Evolutionary conservation across 2,329 filamentous ascomycete species (phyloP).

Genomic region (Pyricularia pennisetigena): DNA sequence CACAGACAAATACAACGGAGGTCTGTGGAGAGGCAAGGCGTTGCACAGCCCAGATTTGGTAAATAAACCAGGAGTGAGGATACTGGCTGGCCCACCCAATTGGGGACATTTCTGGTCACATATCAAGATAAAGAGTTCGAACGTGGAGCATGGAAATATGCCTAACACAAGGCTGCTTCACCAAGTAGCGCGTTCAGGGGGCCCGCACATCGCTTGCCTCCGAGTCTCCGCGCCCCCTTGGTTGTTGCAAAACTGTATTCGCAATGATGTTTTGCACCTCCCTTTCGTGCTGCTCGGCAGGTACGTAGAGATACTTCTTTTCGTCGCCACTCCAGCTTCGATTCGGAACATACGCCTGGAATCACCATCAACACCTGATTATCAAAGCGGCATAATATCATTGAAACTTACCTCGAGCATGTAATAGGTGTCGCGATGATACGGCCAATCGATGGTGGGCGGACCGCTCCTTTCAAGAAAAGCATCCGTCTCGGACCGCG

Average conservation of each 20-base stretch:
- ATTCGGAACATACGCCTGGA: conserved; percentile 40
- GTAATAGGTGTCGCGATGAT: conserved; percentile 47
- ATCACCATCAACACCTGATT: background rate
- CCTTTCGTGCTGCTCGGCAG: conserved; percentile 25
- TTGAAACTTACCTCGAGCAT: conserved; percentile 30
- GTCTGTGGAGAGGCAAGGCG: no score
- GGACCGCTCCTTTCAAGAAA: conserved; percentile 43
- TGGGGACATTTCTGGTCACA: background rate
- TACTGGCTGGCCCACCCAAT: no score
- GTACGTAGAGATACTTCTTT: conserved; percentile 37
- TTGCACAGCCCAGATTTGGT: no score
- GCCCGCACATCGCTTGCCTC: background rate
- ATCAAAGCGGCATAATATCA: background rate
- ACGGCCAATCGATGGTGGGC: conserved; percentile 40
- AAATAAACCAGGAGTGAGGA: no score
- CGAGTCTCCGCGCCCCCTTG: background rate
- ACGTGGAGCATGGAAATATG: background rate
- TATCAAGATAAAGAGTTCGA: background rate
- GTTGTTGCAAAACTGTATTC: background rate
- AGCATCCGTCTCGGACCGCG: conserved; percentile 31
- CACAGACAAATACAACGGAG: no score
- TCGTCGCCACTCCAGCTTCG: conserved; percentile 38
- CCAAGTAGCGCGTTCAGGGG: background rate
- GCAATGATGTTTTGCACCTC: conserved; percentile 17
- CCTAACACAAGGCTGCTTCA: background rate